phyloP scores from a whole-genome alignment of 306 rosid species.

The Sechiopsis laciniata region DNA sequence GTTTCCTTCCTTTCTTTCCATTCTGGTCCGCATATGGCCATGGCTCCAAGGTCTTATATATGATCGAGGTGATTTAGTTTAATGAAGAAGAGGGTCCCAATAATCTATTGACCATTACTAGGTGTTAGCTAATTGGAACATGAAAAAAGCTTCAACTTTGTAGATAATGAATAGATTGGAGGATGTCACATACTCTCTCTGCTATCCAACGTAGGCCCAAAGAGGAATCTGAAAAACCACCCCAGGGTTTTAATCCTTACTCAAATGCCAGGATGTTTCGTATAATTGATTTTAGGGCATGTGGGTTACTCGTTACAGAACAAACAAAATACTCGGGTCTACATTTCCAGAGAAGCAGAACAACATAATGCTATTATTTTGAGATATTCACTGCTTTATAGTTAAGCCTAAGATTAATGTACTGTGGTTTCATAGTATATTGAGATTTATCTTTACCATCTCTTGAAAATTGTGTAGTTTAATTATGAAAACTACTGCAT shows the following conservation, averaged over 20 bases:
- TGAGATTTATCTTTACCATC: not conserved
- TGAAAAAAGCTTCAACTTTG: not conserved
- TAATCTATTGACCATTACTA: not conserved
- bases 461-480: not conserved
- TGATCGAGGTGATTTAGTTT: not conserved
- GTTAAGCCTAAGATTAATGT: not conserved
- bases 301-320: not conserved
- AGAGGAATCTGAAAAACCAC: not conserved
- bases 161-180: not conserved
- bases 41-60: not conserved
- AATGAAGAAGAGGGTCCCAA: not conserved
- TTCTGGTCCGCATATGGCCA: not conserved
- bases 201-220: not conserved
- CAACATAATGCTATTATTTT: not conserved
- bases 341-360: not conserved
- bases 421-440: not conserved
- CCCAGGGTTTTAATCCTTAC: not conserved
- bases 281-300: not conserved
- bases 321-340: not conserved
- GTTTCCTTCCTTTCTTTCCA: not conserved
- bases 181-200: not conserved
- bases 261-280: not conserved
- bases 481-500: not conserved
- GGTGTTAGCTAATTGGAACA: not conserved
- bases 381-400: not conserved